Evolutionary conservation across 805 yeast genomes (phyloP), one percentile per base, ranked within the genome.

Genomic region (Myxozyma sirexii): DNA sequence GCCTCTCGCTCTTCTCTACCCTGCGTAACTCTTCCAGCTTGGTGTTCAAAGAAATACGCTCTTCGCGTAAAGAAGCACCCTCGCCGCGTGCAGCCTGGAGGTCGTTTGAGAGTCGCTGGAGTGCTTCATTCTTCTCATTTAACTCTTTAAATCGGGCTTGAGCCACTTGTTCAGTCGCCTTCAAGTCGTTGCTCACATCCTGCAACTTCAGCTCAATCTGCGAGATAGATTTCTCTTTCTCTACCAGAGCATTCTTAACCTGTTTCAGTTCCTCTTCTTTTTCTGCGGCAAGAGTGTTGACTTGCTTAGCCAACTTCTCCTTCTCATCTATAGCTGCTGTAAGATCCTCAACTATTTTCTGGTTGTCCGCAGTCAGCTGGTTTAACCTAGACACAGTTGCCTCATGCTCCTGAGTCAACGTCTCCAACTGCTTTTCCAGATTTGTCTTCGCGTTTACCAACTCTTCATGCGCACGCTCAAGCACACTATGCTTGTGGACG

Each of bases 141-240:
- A 73, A 67, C 45, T 77, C 78, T 49, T 71, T 73, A 57, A 71
- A 74, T 76, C 82, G 13, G 74, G 71, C 64, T 77, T 80, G 59
- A 76, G 71, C 61, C 76, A 81, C 62, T 26, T 60, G 49, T 52
- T 60, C 63, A 26, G 69, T 60, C 1, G 64, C 57, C 17, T 63
- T 66, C 8, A 66, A 49, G 39, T 68, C 68, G 31, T 70, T 62
- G 1, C 54, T 58, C 7, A 63, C 59, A 44, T 63, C 57, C 8
- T 63, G 57, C 23, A 68, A 49, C 6, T 67, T 62, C 24, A 67
- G 51, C 12, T 67, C 66, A 12, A 66, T 27, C n/a, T 67, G 67
- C 2, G 66, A 27, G 51, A 68, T 67, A 13, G 69, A 41, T 1
- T 59, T 56, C 64, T 31, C 72, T 31, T 23, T 65, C 60, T 55